phyloP scores from a whole-genome alignment of 257 asterid genomes.

The Asclepias syriaca region DNA sequence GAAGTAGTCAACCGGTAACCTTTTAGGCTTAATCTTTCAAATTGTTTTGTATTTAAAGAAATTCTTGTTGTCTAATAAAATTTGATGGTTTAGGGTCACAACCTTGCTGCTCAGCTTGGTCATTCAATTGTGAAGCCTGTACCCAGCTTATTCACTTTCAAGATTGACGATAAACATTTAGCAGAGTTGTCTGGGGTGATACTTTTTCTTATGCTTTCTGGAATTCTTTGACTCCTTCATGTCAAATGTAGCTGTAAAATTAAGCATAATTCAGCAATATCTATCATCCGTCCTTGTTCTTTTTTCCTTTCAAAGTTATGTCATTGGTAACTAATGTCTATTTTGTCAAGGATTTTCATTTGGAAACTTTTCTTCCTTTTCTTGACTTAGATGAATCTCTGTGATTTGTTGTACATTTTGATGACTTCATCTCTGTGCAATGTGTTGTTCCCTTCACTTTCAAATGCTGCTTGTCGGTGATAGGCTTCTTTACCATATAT shows the following conservation, averaged over 20 bases:
- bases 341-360: neutral
- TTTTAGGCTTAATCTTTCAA: conserved; percentile 15
- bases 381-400: neutral
- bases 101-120: conserved; percentile 74
- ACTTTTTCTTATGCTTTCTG: conserved; percentile 17
- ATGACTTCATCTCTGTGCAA: neutral
- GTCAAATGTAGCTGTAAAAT: neutral
- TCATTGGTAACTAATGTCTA: neutral
- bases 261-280: neutral
- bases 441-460: neutral
- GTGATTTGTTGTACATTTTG: neutral
- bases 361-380: neutral
- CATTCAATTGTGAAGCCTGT: conserved; percentile 89
- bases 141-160: conserved; percentile 96
- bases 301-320: neutral
- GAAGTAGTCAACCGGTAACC: conserved; percentile 83
- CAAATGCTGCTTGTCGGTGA: neutral
- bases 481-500: neutral
- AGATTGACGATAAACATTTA: conserved; percentile 66
- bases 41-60: conserved; percentile 6
- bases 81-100: conserved; percentile 57
- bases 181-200: conserved; percentile 89
- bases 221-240: neutral
- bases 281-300: neutral
- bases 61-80: conserved; percentile 15